Percentiles rank a stretch among this genome's conserved stretches.
Conservation (phyloP, 2,329 filamentous ascomycete genomes). For the Cladosporium sp. region DNA sequence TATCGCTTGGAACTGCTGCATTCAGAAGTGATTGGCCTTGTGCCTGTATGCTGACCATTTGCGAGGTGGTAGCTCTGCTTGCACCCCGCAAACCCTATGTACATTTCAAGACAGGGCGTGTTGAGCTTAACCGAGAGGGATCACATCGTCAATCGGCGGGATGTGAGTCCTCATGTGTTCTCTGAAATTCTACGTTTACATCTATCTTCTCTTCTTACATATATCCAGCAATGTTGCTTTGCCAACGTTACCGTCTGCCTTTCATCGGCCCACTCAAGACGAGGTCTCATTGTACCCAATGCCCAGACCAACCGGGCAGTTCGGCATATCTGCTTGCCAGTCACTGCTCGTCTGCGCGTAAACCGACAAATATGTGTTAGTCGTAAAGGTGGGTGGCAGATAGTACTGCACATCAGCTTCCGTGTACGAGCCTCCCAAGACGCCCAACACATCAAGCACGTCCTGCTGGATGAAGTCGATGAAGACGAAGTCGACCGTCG, state of each 20-base stretch:
- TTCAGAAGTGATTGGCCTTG: not conserved
- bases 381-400: slow-evolving; percentile 35
- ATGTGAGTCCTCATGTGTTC: too few relatives aligned
- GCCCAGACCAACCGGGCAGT: slow-evolving; percentile 33
- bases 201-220: too few relatives aligned
- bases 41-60: slow-evolving; percentile 10
- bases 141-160: too few relatives aligned
- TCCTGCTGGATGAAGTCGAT: slow-evolving; percentile 43
- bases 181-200: too few relatives aligned
- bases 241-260: too few relatives aligned
- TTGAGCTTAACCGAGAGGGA: too few relatives aligned
- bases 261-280: not conserved
- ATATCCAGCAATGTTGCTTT: too few relatives aligned
- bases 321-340: slow-evolving; percentile 36
- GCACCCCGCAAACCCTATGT: not conserved
- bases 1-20: not conserved
- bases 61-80: not conserved
- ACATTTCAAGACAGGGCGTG: not conserved
- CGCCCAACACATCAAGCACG: slow-evolving; percentile 32
- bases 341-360: slow-evolving; percentile 33
- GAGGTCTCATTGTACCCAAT: slow-evolving; percentile 16
- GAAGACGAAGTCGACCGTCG: slow-evolving; percentile 49
- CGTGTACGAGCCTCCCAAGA: slow-evolving; percentile 28
- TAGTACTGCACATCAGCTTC: slow-evolving; percentile 32
- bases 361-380: slow-evolving; percentile 35